Conservation (phyloP, 345 rosid genomes). For the Rhizophora mangle region DNA sequence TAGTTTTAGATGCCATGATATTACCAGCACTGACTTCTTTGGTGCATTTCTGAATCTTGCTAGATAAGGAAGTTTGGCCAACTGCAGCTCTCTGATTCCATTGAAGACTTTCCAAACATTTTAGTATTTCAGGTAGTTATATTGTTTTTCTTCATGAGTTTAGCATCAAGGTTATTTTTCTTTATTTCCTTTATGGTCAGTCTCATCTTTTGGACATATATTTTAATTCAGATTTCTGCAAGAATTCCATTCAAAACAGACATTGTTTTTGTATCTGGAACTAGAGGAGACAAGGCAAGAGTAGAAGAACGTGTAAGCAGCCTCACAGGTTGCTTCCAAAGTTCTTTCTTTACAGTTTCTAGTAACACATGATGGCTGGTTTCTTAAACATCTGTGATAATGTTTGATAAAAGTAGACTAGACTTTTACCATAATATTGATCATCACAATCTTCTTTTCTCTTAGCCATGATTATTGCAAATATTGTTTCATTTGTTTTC, state of each 20-base stretch:
- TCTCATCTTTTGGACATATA: slow-evolving; percentile 15
- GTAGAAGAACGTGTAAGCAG: slow-evolving; percentile 54
- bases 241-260: slow-evolving; percentile 60
- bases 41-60: slow-evolving; percentile 9
- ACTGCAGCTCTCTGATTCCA: slow-evolving; percentile 63
- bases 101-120: slow-evolving; percentile 52
- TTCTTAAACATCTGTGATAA: no score
- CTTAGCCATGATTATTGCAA: neutral
- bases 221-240: slow-evolving; percentile 56
- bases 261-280: slow-evolving; percentile 70
- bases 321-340: slow-evolving; percentile 61
- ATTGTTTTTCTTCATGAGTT: slow-evolving; percentile 16
- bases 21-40: slow-evolving; percentile 5
- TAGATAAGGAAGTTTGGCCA: slow-evolving; percentile 47
- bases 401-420: neutral
- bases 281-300: slow-evolving; percentile 33
- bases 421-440: neutral
- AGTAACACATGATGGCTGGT: no score
- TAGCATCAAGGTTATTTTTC: slow-evolving; percentile 5
- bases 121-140: slow-evolving; percentile 73
- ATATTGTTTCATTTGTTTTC: neutral
- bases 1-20: slow-evolving; percentile 11
- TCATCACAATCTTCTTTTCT: neutral
- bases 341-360: slow-evolving; percentile 5
- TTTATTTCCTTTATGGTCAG: slow-evolving; percentile 2